Evolutionary conservation across 306 rosid genomes (phyloP).

Genomic region (Gastrolobium villosum): DNA sequence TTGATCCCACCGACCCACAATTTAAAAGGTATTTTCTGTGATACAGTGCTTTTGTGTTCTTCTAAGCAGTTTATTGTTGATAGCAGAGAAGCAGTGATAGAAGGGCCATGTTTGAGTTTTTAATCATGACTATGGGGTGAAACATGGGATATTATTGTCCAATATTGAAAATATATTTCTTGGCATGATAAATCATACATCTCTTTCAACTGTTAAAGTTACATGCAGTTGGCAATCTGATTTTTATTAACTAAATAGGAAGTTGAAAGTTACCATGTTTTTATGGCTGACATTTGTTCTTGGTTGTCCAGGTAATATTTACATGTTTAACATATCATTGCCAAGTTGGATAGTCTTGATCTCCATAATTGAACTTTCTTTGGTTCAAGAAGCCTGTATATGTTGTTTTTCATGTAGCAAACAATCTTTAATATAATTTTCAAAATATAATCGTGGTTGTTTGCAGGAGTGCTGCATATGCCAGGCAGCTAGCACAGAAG

Average conservation of each 20-base stretch:
- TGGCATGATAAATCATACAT: background rate
- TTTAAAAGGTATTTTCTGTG: conserved; percentile 78
- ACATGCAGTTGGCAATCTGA: conserved; percentile 15
- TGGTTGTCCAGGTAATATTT: conserved; percentile 16
- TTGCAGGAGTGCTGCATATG: conserved; percentile 81
- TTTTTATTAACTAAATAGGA: background rate
- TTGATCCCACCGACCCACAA: conserved; percentile 93
- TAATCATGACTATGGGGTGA: background rate
- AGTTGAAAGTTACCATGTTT: background rate
- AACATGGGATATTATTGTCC: background rate
- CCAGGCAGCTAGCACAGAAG: conserved; percentile 67
- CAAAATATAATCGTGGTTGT: conserved; percentile 42
- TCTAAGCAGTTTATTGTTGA: background rate
- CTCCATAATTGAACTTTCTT: background rate
- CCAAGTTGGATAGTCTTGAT: conserved; percentile 30
- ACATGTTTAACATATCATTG: conserved; percentile 18
- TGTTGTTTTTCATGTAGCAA: conserved; percentile 12
- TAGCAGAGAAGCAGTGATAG: background rate
- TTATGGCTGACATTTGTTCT: background rate
- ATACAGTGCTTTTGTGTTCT: background rate
- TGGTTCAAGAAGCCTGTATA: conserved; percentile 5
- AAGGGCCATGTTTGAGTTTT: conserved; percentile 19
- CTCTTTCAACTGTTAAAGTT: conserved; percentile 8
- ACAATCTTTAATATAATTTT: background rate
- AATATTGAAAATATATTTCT: conserved; percentile 1